Percentiles rank a stretch among this genome's conserved stretches.
phyloP scores from a whole-genome alignment of 345 rosid species.

The Boechera retrofracta region DNA sequence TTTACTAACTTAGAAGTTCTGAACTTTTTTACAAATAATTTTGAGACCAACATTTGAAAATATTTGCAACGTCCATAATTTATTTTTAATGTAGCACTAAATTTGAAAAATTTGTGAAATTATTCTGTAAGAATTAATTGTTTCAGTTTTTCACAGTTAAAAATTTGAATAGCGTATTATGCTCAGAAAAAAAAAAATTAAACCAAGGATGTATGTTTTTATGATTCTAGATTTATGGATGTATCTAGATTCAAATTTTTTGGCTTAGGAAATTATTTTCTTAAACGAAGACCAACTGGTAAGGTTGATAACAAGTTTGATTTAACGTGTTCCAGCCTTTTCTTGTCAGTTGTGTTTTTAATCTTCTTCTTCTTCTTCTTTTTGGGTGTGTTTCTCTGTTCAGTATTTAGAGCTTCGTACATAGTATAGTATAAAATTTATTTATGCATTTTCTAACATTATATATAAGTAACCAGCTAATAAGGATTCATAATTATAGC shows the following conservation, averaged over 20 bases:
- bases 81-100: neutral
- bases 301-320: constrained; percentile 3
- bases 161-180: neutral
- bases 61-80: neutral
- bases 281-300: neutral
- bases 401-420: neutral
- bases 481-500: constrained; percentile 2
- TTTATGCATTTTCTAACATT: neutral
- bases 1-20: neutral
- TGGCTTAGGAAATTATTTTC: neutral
- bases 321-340: constrained; percentile 19
- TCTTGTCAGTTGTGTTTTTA: neutral
- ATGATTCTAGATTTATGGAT: neutral
- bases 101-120: neutral
- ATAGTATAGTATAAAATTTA: neutral
- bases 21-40: neutral
- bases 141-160: neutral
- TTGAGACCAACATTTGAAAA: neutral
- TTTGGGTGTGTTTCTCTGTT: neutral
- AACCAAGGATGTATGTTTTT: neutral
- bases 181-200: neutral
- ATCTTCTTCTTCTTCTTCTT: neutral
- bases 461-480: constrained; percentile 15
- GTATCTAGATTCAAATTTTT: neutral
- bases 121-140: neutral